A percentile compares a stretch with the other conserved stretches of the same genome.
phyloP scores from a whole-genome alignment of 129 eudicot genomes.

The Lactuca sativa region DNA sequence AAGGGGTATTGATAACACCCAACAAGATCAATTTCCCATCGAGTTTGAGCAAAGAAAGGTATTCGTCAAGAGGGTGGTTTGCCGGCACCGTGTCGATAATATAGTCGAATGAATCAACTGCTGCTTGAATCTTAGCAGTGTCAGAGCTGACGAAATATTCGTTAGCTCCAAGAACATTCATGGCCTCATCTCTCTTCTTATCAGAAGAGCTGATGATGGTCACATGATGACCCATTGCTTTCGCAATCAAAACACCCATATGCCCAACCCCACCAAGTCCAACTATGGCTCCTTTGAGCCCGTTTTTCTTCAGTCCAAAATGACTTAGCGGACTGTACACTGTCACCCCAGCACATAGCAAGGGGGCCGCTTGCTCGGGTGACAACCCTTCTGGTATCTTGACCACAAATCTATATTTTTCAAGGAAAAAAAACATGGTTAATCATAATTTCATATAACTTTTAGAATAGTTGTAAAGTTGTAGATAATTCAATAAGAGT shows the following conservation, averaged over 20 bases:
- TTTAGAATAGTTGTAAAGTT: neutral
- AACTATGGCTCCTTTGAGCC: constrained; percentile 45
- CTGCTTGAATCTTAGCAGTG: constrained; percentile 35
- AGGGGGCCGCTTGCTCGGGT: constrained; percentile 51
- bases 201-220: constrained; percentile 54
- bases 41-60: constrained; percentile 44
- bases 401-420: constrained; percentile 14
- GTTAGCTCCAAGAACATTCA: constrained; percentile 48
- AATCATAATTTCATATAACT: no score
- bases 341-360: constrained; percentile 61
- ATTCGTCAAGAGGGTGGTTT: constrained; percentile 41
- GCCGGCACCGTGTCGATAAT: constrained; percentile 55
- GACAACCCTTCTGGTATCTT: constrained; percentile 47
- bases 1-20: constrained; percentile 51
- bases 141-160: constrained; percentile 45
- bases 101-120: constrained; percentile 45
- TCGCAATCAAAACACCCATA: constrained; percentile 54
- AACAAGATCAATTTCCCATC: constrained; percentile 47
- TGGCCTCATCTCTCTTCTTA: constrained; percentile 44
- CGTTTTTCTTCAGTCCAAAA: constrained; percentile 42
- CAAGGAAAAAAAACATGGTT: neutral
- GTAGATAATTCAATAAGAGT: neutral
- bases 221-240: constrained; percentile 57
- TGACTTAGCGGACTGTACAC: constrained; percentile 58
- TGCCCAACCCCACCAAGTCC: constrained; percentile 69